Evolutionary conservation across 169 alveolate species (phyloP), one percentile per base, ranked within the genome.

Genomic region (Neospora caninum): DNA sequence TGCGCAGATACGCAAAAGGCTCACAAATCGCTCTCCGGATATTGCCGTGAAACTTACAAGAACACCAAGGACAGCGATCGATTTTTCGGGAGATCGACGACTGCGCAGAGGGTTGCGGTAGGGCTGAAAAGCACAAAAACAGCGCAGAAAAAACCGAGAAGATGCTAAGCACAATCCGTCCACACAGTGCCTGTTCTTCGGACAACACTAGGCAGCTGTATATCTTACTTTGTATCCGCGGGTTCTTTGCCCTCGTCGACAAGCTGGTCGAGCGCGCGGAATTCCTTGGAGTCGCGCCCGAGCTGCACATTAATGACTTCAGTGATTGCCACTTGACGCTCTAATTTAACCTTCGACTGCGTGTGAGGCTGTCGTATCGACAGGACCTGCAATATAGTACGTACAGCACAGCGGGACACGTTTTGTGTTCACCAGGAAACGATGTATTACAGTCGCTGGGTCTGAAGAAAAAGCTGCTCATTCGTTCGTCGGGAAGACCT

Each of bases 211-310:
- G 58, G 18, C 58, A 49, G 9, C 58, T 25, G n/a, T 42, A 36
- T 78, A 43, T 13, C 93, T 10, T 34, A 91, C 94, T 91, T 91
- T 20, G 54, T 69, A 18, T 91, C 94, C 41, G 88, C 89, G 25
- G 91, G 78, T 38, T 91, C 94, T 80, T 91, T 70, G 6, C 54
- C 54, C 0, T 86, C 87, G 45, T 39, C 54, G 34, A 87, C 95
- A 34, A 93, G 93, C 54, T 82, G 34, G 25, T 73, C 93, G 22
- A 93, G 64, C 31, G 95, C 95, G 22, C 43, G 70, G 58, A 93
- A 93, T 69, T 93, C 93, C 82, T 88, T 93, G 0, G 95, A 93
- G 18, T 69, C 95, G 27, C 84, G 80, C 20, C 95, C 95, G 93
- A 93, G 43, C 7, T 22, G 0, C 41, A 93, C 95, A 10, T 41